A percentile compares a stretch with the other conserved stretches of the same genome.
These are phyloP conservation scores for Botryobasidium botryosum DNA, from an alignment of 768 basidiomycete genomes.

Conservation along the genomic window DNA sequence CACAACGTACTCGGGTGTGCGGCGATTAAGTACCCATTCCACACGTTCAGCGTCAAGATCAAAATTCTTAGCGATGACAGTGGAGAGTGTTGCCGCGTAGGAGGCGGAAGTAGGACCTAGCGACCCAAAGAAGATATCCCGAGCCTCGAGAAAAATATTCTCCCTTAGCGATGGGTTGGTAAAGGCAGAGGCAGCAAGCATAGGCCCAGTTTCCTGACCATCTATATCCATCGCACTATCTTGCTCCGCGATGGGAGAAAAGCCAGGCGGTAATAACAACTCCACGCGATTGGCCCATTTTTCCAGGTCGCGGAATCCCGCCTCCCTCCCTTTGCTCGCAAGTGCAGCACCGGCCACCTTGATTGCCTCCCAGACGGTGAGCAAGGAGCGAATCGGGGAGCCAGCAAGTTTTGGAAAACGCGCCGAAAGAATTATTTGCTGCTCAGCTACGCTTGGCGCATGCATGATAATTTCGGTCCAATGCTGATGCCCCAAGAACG, in stretches of 20 bases:
- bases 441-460: conserved; percentile 47
- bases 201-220: conserved; percentile 18
- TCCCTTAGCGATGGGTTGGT: conserved; percentile 65
- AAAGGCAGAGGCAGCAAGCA: conserved; percentile 27
- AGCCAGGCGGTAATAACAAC: conserved; percentile 32
- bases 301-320: conserved; percentile 66
- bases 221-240: conserved; percentile 21
- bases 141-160: conserved; percentile 73
- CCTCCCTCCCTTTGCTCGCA: conserved; percentile 25
- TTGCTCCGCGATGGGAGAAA: not conserved
- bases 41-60: conserved; percentile 52
- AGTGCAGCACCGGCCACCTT: conserved; percentile 33
- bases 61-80: conserved; percentile 41
- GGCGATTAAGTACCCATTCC: conserved; percentile 48
- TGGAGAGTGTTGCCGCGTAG: conserved; percentile 8
- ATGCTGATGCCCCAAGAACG: conserved; percentile 76
- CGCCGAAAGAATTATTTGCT: conserved; percentile 47
- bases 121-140: conserved; percentile 83
- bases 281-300: conserved; percentile 70
- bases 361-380: conserved; percentile 53
- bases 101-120: conserved; percentile 13
- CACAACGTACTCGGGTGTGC: conserved; percentile 47
- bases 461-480: conserved; percentile 53
- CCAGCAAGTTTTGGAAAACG: conserved; percentile 49
- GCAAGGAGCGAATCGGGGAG: conserved; percentile 30